phyloP scores from a whole-genome alignment of 169 alveolate genomes.

The Miamiensis avidus region DNA sequence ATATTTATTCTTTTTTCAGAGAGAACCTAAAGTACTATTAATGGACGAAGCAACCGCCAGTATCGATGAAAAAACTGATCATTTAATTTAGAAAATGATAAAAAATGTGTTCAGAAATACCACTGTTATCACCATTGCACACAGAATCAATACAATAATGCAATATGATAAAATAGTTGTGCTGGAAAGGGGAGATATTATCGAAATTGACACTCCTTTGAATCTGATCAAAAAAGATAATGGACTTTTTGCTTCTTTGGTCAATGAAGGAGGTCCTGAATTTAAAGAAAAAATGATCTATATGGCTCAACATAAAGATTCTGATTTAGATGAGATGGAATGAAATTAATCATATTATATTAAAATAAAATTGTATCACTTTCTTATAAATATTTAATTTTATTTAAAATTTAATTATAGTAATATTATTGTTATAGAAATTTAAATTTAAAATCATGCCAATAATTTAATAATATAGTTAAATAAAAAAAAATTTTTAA shows the following conservation, averaged over 20 bases:
- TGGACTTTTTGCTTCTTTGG: not conserved
- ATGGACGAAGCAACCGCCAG: slow-evolving; percentile 71
- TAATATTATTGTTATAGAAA: too few species aligned
- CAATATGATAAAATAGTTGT: slow-evolving; percentile 55
- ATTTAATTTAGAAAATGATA: slow-evolving; percentile 44
- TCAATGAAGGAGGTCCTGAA: not conserved
- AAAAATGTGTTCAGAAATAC: slow-evolving; percentile 37
- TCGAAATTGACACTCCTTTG: slow-evolving; percentile 53
- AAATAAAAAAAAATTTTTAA: too few species aligned
- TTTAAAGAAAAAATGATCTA: not conserved
- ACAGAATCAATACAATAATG: slow-evolving; percentile 51
- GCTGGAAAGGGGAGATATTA: slow-evolving; percentile 49
- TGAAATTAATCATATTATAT: too few species aligned
- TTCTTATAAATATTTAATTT: too few species aligned
- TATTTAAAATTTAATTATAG: too few species aligned
- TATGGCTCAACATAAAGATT: not conserved
- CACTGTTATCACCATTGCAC: slow-evolving; percentile 62
- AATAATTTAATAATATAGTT: too few species aligned
- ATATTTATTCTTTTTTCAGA: not conserved
- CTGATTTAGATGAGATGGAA: too few species aligned
- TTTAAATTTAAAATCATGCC: too few species aligned
- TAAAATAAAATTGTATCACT: too few species aligned
- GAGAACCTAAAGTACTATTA: slow-evolving; percentile 53
- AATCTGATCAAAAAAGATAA: not conserved
- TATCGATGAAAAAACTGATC: slow-evolving; percentile 58